Evolutionary conservation across 2,329 filamentous ascomycete species (phyloP).

Genomic region (Dothidotthia symphoricarpi): DNA sequence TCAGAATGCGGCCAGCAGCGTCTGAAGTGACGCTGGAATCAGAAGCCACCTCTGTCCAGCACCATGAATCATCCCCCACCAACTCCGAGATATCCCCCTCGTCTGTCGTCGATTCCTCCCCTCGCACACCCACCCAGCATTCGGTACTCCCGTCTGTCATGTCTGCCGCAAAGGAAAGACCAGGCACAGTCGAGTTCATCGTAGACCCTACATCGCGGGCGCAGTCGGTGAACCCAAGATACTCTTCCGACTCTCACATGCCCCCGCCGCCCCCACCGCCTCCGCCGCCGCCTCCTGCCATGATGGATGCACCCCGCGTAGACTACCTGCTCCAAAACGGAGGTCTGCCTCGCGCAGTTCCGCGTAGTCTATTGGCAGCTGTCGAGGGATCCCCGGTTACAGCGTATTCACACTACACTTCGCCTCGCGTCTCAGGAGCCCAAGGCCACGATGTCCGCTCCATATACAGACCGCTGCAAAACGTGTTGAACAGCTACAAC

Average conservation of each 20-base stretch:
- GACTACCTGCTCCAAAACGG: conserved; percentile 92
- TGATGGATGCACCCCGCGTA: conserved; percentile 72
- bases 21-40: conserved; percentile 48
- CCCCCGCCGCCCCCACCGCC: conserved; percentile 48
- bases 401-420: conserved; percentile 59
- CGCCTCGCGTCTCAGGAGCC: conserved; percentile 49
- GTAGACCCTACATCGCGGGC: conserved; percentile 39
- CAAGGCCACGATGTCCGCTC: conserved; percentile 60
- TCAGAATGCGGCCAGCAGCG: conserved; percentile 30
- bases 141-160: conserved; percentile 37
- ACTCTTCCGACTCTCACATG: conserved; percentile 54
- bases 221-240: conserved; percentile 36
- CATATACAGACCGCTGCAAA: conserved; percentile 79
- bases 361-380: conserved; percentile 69
- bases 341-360: conserved; percentile 68
- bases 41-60: conserved; percentile 48
- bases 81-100: conserved; percentile 43
- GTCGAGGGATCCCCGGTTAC: conserved; percentile 57
- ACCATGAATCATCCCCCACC: conserved; percentile 37
- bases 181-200: conserved; percentile 48
- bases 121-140: conserved; percentile 47
- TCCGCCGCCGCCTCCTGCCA: conserved; percentile 68
- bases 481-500: conserved; percentile 81
- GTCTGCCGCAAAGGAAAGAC: conserved; percentile 34
- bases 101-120: conserved; percentile 46